Evolutionary conservation across 2,329 filamentous ascomycete species (phyloP), one percentile per base, ranked within the genome.

Genomic region (Trichoderma koningiopsis): DNA sequence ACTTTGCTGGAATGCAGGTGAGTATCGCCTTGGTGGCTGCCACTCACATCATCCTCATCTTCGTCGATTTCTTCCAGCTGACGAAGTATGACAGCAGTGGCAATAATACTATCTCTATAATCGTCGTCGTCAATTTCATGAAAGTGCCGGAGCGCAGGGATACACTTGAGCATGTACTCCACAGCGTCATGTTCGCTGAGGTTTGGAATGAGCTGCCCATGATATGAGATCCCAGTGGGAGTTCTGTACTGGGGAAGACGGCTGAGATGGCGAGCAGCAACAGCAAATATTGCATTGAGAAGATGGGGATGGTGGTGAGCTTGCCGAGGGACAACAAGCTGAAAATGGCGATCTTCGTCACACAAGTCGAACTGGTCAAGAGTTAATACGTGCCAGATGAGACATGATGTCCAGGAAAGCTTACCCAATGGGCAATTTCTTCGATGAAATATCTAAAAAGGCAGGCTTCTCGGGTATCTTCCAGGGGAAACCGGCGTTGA

Each of bases 1-100:
- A 80, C 77, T 61, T 40, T 56, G 47, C 55, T 29, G 43, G 47
- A 43, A 14, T 63, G 19, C 19, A 49, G 22, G 31, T 58, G 47
- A 14, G 27, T 19, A n/a, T 53, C 49, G 4, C 35, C 52, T n/a
- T 69, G 56, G 0, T 58, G 29, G 6, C 64, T 66, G 14, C 64
- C 57, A 3, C 55, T 61, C 3, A 62, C 64, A 0, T 67, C 63
- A 11, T 79, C 77, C 13, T 80, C 76, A 35, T 82, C 80, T 19
- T 80, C 77, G 57, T 82, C 80, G 60, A 82, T 82, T 70, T 82
- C 80, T 68, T 82, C 80, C 7, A 82, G 73, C 69, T 82, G 80
- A 2, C 80, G 77, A 0, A 82, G 73, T 14, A 82, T 82, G 13
- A 82, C 80, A 3, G 79, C 79, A 1, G 80, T 82, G 0, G 80